Percentiles rank a stretch among this genome's conserved stretches.
Evolutionary conservation across 2,329 filamentous ascomycete genomes (phyloP).

Genomic region (Cladosporium colombiae): DNA sequence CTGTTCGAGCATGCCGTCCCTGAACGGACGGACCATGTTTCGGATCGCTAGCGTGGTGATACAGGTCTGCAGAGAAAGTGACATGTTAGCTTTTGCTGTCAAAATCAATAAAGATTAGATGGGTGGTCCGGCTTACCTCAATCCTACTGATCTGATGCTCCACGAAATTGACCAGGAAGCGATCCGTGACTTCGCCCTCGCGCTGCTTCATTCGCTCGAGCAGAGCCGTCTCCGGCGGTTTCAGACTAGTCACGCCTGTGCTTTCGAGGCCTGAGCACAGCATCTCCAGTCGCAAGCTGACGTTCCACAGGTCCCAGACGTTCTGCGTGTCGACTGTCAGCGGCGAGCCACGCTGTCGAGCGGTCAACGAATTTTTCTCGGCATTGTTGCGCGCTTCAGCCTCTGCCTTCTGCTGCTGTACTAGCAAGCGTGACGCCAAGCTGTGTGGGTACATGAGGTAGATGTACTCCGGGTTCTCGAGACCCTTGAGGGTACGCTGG

Average conservation of each 20-base stretch:
- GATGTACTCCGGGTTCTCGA: slow-evolving; percentile 94
- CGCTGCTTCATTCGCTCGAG: slow-evolving; percentile 71
- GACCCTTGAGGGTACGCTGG: slow-evolving; percentile 90
- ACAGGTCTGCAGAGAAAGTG: slow-evolving; percentile 63
- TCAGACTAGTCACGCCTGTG: slow-evolving; percentile 62
- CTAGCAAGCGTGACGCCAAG: slow-evolving; percentile 75
- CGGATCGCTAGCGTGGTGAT: slow-evolving; percentile 77
- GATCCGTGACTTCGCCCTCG: slow-evolving; percentile 84
- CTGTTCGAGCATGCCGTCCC: slow-evolving; percentile 68
- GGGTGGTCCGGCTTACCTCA: slow-evolving; percentile 69
- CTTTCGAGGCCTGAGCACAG: slow-evolving; percentile 86
- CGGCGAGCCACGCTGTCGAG: slow-evolving; percentile 60
- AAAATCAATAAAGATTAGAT: not conserved
- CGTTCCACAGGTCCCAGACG: slow-evolving; percentile 86
- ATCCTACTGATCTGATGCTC: slow-evolving; percentile 95
- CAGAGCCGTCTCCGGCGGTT: slow-evolving; percentile 79
- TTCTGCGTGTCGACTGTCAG: slow-evolving; percentile 81
- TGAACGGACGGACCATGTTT: slow-evolving; percentile 73
- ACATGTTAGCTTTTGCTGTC: not conserved
- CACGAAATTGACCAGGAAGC: slow-evolving; percentile 83
- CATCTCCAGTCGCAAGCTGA: slow-evolving; percentile 88
- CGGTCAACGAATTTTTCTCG: slow-evolving; percentile 49
- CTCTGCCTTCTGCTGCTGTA: slow-evolving; percentile 60
- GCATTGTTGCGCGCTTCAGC: slow-evolving; percentile 37
- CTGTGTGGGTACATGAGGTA: slow-evolving; percentile 94